phyloP scores from a whole-genome alignment of 306 rosid genomes.

The Prunus davidiana region DNA sequence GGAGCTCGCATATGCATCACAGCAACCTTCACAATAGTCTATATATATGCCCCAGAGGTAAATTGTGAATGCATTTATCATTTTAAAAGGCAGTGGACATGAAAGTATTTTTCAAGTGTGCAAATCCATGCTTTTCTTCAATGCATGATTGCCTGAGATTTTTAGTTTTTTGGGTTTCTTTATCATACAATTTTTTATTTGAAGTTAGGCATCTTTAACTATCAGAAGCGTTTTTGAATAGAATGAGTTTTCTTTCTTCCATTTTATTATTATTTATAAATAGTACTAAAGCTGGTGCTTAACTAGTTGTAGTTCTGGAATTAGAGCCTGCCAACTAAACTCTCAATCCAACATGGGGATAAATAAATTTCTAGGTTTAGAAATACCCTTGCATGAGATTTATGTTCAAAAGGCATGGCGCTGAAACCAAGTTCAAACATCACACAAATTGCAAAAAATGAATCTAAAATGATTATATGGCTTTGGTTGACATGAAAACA shows the following conservation, averaged over 20 bases:
- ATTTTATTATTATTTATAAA: too few relatives aligned
- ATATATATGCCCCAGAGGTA: conserved; percentile 98
- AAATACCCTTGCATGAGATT: too few relatives aligned
- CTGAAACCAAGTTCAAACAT: background rate
- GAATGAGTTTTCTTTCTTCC: background rate
- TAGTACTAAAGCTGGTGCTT: too few relatives aligned
- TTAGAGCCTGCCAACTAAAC: too few relatives aligned
- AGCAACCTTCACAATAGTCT: conserved; percentile 72
- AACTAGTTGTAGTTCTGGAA: too few relatives aligned
- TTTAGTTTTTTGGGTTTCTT: background rate
- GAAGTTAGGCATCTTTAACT: background rate
- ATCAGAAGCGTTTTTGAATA: background rate
- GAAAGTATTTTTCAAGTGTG: background rate
- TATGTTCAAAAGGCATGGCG: background rate
- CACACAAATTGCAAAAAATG: background rate
- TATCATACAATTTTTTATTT: background rate
- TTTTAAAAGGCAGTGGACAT: background rate
- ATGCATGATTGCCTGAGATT: background rate
- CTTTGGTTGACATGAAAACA: background rate
- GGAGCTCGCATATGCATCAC: conserved; percentile 98
- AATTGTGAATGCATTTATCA: conserved; percentile 8
- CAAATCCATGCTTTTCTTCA: background rate
- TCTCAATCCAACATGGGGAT: too few relatives aligned
- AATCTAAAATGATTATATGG: background rate
- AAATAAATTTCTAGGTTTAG: too few relatives aligned